Evolutionary conservation across 768 basidiomycete species (phyloP).

Genomic region (Tephrocybe rancida): DNA sequence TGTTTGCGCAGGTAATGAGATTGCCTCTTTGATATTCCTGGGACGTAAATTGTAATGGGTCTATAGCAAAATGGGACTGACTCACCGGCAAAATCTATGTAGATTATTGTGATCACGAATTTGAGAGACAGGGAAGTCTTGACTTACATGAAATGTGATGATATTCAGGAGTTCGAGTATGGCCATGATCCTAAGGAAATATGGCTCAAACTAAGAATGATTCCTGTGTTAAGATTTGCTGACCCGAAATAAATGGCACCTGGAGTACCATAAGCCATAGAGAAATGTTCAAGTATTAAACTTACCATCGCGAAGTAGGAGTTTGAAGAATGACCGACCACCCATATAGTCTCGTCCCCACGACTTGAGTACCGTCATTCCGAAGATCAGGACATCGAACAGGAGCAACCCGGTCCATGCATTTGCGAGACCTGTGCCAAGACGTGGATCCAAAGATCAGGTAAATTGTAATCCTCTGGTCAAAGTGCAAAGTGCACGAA

Average conservation of each 20-base stretch:
- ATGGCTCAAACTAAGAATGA: background rate
- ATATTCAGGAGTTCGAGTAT: slow-evolving; percentile 20
- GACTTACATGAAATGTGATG: slow-evolving; percentile 23
- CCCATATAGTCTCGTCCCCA: slow-evolving; percentile 21
- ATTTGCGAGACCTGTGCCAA: slow-evolving; percentile 30
- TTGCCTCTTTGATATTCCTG: slow-evolving; percentile 22
- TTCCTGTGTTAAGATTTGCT: background rate
- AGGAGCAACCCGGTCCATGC: slow-evolving; percentile 41
- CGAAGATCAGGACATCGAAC: slow-evolving; percentile 42
- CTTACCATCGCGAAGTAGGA: slow-evolving; percentile 45
- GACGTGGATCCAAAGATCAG: background rate
- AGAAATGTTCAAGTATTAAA: background rate
- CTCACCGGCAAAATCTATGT: slow-evolving; percentile 18
- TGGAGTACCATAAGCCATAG: background rate
- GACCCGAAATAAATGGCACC: slow-evolving; percentile 45
- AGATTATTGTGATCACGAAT: background rate
- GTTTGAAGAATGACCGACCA: slow-evolving; percentile 24
- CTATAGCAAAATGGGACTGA: background rate
- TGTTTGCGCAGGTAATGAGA: slow-evolving; percentile 22
- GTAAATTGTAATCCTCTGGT: too few species aligned
- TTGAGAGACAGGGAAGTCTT: background rate
- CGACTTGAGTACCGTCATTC: slow-evolving; percentile 42
- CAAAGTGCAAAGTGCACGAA: background rate
- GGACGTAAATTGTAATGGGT: background rate
- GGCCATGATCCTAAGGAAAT: slow-evolving; percentile 22